Conservation (phyloP, 1,284 basidiomycete genomes). For the Laetiporus sulphureus region DNA sequence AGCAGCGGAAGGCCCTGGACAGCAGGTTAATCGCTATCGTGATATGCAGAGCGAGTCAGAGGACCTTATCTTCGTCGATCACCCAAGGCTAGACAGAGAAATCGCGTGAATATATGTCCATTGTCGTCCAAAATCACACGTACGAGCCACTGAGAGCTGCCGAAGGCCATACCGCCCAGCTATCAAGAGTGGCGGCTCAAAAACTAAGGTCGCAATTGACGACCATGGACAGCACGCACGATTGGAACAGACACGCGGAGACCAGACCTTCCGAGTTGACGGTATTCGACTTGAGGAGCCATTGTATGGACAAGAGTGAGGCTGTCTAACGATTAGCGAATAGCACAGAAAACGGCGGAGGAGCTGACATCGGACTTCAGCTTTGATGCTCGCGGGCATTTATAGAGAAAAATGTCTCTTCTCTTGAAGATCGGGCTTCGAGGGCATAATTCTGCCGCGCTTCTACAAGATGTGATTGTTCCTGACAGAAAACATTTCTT, state of each 20-base stretch:
- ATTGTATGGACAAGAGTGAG: no score
- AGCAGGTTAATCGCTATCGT: background rate
- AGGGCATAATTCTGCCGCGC: no score
- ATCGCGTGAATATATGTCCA: background rate
- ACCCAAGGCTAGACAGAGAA: slow-evolving; percentile 29
- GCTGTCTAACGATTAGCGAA: no score
- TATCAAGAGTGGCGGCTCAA: slow-evolving; percentile 8
- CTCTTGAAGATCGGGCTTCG: no score
- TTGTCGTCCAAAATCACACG: slow-evolving; percentile 1
- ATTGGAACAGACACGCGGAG: slow-evolving; percentile 46
- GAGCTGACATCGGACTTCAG: no score
- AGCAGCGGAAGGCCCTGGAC: slow-evolving; percentile 28
- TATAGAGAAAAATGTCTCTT: no score
- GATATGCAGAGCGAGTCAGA: background rate
- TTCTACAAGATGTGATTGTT: no score
- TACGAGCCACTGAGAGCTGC: slow-evolving; percentile 31
- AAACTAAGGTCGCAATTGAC: background rate
- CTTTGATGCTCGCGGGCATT: no score
- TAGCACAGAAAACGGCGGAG: no score
- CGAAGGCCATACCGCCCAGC: slow-evolving; percentile 45
- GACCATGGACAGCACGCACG: slow-evolving; percentile 15
- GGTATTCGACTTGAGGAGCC: slow-evolving; percentile 32
- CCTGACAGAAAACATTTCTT: no score
- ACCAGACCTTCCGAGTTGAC: slow-evolving; percentile 40
- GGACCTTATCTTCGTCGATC: slow-evolving; percentile 35